These are phyloP conservation scores for Larix kaempferi DNA, from an alignment of 75 land plant species.

Conservation along the genomic window DNA sequence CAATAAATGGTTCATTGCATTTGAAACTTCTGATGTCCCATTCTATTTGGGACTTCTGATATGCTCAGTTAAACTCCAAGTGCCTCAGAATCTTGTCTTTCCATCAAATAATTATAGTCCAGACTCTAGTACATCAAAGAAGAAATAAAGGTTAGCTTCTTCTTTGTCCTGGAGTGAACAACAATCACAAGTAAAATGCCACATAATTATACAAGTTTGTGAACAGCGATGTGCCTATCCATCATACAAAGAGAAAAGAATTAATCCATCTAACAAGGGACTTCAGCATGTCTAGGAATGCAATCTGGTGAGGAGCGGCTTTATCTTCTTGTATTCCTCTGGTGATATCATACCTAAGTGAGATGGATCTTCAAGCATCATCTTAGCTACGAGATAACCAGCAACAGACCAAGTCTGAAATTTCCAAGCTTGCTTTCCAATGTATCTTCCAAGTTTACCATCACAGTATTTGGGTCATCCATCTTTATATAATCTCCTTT, in stretches of 20 bases:
- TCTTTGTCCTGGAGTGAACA: no score
- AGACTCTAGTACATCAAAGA: no score
- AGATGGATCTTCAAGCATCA: constrained; percentile 40
- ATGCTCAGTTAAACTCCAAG: no score
- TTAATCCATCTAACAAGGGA: background rate
- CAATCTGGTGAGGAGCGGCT: constrained; percentile 37
- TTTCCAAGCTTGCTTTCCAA: constrained; percentile 30
- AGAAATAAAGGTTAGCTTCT: no score
- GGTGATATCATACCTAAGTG: constrained; percentile 35
- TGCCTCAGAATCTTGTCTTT: no score
- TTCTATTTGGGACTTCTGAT: no score
- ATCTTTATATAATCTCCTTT: no score
- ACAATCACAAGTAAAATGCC: background rate
- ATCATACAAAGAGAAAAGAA: background rate
- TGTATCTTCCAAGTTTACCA: constrained; percentile 18
- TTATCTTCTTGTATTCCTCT: constrained; percentile 40
- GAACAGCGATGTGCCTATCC: background rate
- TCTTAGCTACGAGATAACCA: constrained; percentile 32
- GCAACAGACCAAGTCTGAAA: constrained; percentile 39
- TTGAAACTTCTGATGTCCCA: no score
- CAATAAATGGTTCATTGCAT: no score
- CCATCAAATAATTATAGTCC: no score
- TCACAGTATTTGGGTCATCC: constrained; percentile 34
- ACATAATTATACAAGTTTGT: background rate
- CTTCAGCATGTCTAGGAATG: constrained; percentile 35